Conservation (phyloP, 345 rosid species). For the Eucalyptus erythrocorys region DNA sequence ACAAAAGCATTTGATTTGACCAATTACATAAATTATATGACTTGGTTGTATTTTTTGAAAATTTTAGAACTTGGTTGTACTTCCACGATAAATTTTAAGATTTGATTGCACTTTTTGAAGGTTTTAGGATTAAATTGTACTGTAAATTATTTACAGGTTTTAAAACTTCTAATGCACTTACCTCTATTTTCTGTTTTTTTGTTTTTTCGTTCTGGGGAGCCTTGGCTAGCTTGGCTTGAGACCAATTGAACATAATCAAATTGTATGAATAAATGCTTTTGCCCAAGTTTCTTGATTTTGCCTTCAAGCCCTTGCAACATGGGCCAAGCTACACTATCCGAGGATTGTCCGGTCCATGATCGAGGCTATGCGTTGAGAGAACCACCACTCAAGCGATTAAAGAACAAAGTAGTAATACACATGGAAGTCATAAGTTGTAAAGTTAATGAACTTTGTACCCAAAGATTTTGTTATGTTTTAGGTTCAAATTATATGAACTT, state of each 20-base stretch:
- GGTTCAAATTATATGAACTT: not conserved
- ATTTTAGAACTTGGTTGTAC: no score
- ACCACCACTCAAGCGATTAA: not conserved
- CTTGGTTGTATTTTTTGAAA: no score
- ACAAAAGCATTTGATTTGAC: no score
- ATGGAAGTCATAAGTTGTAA: not conserved
- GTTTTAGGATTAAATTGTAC: no score
- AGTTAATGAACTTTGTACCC: not conserved
- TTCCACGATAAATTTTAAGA: no score
- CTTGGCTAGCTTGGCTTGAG: not conserved
- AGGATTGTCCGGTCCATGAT: not conserved
- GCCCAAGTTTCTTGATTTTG: not conserved
- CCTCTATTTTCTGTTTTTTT: no score
- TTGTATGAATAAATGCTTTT: not conserved
- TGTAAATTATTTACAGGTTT: no score
- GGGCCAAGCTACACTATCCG: accelerated
- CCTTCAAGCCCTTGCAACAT: not conserved
- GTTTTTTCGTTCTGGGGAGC: no score
- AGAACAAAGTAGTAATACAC: not conserved
- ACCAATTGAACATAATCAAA: not conserved
- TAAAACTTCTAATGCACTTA: accelerated
- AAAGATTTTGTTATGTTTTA: not conserved
- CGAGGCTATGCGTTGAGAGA: not conserved
- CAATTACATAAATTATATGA: no score
- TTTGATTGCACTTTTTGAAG: no score